phyloP scores from a whole-genome alignment of 2,329 filamentous ascomycete species.

The Neonectria sp. region DNA sequence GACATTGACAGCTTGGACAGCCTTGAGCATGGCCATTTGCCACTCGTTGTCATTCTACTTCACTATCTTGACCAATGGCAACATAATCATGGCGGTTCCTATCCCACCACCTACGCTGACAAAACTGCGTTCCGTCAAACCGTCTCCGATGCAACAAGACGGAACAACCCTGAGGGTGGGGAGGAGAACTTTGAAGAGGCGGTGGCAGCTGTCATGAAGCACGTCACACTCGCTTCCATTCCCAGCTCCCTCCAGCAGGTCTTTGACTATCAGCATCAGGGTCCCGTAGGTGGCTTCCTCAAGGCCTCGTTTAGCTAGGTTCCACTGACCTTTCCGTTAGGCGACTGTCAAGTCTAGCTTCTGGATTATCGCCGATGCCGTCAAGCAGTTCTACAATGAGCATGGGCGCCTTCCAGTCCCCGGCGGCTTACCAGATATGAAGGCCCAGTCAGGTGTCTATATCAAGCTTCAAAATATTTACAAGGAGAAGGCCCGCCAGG shows the following conservation, averaged over 20 bases:
- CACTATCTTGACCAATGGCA: slow-evolving; percentile 90
- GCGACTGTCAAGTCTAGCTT: slow-evolving; percentile 74
- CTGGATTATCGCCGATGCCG: slow-evolving; percentile 89
- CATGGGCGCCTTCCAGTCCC: slow-evolving; percentile 85
- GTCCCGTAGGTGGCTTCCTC: slow-evolving; percentile 61
- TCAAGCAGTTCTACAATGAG: slow-evolving; percentile 82
- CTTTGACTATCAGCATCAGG: slow-evolving; percentile 75
- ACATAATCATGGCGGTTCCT: slow-evolving; percentile 74
- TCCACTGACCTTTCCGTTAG: slow-evolving; percentile 45
- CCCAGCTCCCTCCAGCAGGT: slow-evolving; percentile 82
- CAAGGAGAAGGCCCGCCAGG: slow-evolving; percentile 86
- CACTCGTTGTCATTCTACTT: slow-evolving; percentile 86
- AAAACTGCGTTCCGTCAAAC: slow-evolving; percentile 86
- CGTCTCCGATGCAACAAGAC: slow-evolving; percentile 78
- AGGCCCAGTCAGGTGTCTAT: slow-evolving; percentile 92
- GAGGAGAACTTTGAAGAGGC: slow-evolving; percentile 99
- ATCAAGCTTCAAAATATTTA: slow-evolving; percentile 93
- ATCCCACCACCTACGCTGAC: slow-evolving; percentile 84
- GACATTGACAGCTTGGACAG: slow-evolving; percentile 79
- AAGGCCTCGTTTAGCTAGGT: neutral
- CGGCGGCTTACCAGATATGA: slow-evolving; percentile 96
- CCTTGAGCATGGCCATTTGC: slow-evolving; percentile 92
- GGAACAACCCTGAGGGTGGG: slow-evolving; percentile 83
- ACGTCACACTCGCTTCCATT: slow-evolving; percentile 78
- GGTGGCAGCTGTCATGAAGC: slow-evolving; percentile 87